phyloP scores from a whole-genome alignment of 352 stramenopile species.

The Peronospora farinosa region DNA sequence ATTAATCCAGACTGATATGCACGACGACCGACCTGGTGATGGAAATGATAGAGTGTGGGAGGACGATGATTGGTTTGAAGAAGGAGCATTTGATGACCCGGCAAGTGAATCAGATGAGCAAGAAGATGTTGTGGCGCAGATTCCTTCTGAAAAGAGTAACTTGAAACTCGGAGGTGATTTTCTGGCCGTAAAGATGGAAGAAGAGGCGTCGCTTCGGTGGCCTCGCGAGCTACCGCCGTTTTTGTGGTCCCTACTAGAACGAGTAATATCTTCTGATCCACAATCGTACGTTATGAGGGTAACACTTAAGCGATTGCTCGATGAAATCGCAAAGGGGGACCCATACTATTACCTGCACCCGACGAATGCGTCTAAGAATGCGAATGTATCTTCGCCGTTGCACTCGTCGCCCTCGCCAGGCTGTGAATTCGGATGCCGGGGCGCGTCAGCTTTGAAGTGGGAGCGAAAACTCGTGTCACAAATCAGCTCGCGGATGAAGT shows the following conservation, averaged over 20 bases:
- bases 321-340: constrained; percentile 60
- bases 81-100: constrained; percentile 9
- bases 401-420: constrained; percentile 2
- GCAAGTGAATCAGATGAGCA: constrained; percentile 16
- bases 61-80: constrained; percentile 26
- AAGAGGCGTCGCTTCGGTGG: constrained; percentile 11
- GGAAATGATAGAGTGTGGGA: constrained; percentile 15
- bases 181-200: constrained; percentile 29
- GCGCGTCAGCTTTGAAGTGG: constrained; percentile 47
- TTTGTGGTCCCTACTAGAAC: constrained; percentile 36
- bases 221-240: constrained; percentile 31
- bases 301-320: constrained; percentile 50
- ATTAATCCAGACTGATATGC: neutral
- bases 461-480: constrained; percentile 66
- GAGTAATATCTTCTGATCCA: constrained; percentile 36
- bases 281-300: constrained; percentile 64
- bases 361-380: constrained; percentile 14
- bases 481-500: constrained; percentile 77
- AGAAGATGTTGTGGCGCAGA: constrained; percentile 18
- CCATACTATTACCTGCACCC: constrained; percentile 68
- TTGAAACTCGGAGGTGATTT: constrained; percentile 27
- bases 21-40: constrained; percentile 7
- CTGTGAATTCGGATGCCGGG: constrained; percentile 55
- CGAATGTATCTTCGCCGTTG: constrained; percentile 10
- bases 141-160: constrained; percentile 19